A percentile compares a stretch with the other conserved stretches of the same genome.
Evolutionary conservation across 169 alveolate species (phyloP).

Genomic region (Perkinsus marinus): DNA sequence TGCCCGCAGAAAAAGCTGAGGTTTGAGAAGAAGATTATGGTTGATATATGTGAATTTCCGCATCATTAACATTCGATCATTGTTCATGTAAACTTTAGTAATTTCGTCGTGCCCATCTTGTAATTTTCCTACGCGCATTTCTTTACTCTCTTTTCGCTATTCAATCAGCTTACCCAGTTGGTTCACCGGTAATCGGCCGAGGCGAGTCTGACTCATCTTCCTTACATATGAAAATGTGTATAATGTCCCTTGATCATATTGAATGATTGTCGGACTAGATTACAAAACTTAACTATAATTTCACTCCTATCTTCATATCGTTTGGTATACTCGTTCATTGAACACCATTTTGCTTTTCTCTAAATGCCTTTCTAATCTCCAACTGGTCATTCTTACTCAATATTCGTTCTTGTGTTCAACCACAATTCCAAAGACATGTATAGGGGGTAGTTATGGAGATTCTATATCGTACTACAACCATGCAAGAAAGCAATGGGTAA

Average conservation of each 20-base stretch:
- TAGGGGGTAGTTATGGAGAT: too few species aligned
- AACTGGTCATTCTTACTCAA: neutral
- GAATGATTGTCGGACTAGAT: neutral
- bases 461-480: too few species aligned
- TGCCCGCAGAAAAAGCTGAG: neutral
- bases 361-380: neutral
- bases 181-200: neutral
- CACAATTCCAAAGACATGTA: too few species aligned
- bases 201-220: neutral
- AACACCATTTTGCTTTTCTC: neutral
- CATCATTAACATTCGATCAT: neutral
- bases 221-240: neutral
- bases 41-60: neutral
- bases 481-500: too few species aligned
- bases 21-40: neutral
- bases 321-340: neutral
- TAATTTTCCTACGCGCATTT: too few species aligned
- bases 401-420: too few species aligned
- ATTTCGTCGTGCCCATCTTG: too few species aligned
- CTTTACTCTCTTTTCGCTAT: too few species aligned
- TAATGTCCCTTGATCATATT: neutral
- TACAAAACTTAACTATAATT: neutral
- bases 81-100: neutral
- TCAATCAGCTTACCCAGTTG: too few species aligned
- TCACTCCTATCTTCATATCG: neutral